Percentiles rank a stretch among this genome's conserved stretches.
Conservation (phyloP, 2,329 filamentous ascomycete genomes). For the Grosmannia serpens region DNA sequence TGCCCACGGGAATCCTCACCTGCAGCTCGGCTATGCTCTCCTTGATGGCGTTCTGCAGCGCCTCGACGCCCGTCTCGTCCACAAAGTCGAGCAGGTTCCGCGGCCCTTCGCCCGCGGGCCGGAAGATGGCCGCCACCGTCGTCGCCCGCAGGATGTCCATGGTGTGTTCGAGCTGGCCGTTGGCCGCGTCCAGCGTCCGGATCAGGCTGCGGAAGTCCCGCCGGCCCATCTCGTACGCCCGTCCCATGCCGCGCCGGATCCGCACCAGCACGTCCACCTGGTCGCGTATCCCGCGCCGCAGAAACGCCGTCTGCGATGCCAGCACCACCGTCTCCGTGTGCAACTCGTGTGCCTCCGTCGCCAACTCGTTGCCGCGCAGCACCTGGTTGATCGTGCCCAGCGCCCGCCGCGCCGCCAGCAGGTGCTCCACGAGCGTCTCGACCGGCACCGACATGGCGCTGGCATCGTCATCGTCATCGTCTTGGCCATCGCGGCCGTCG, state of each 20-base stretch:
- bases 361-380: slow-evolving; percentile 76
- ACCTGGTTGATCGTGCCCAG: slow-evolving; percentile 75
- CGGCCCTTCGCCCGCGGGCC: slow-evolving; percentile 44
- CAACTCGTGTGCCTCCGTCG: slow-evolving; percentile 60
- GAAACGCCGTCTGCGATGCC: slow-evolving; percentile 55
- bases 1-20: too few species aligned
- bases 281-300: slow-evolving; percentile 49
- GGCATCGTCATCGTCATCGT: background rate
- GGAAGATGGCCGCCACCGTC: slow-evolving; percentile 51
- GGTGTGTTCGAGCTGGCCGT: slow-evolving; percentile 52
- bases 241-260: slow-evolving; percentile 38
- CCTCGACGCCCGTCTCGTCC: slow-evolving; percentile 57
- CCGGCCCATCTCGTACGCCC: slow-evolving; percentile 46
- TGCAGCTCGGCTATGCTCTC: slow-evolving; percentile 60
- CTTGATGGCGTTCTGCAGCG: slow-evolving; percentile 54
- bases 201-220: slow-evolving; percentile 51
- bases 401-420: slow-evolving; percentile 78
- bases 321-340: slow-evolving; percentile 71
- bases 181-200: slow-evolving; percentile 53
- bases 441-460: slow-evolving; percentile 32
- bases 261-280: slow-evolving; percentile 41
- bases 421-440: slow-evolving; percentile 70
- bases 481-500: background rate
- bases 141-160: slow-evolving; percentile 54
- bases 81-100: slow-evolving; percentile 66